Base-by-base conservation (phyloP, 148 eudicot genomes). In the Cornus suecica region DNA sequence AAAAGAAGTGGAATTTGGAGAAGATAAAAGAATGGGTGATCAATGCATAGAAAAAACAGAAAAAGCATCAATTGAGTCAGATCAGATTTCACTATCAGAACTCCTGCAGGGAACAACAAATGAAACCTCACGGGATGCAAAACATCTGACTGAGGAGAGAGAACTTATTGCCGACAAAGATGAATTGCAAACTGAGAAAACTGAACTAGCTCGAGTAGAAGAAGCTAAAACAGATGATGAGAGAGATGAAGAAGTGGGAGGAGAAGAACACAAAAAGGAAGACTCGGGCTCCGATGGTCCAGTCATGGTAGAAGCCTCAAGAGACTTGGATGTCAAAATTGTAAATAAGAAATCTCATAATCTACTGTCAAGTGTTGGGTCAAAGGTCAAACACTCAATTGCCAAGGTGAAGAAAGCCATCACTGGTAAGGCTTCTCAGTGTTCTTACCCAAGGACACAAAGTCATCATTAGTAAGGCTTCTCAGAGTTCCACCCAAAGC, bases 381-480 rank as follows among this genome's bases (percentile, higher is more conserved):
- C 96, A 48, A 91, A 87, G 80, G 84, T 89, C 79, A 91, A 91
- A 70, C 88, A 89, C 74, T 91, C 93, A 34, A 82, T 91, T 68
- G 85, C 93, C 60, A 91, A 91, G 85, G 91, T 91, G 71, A 91
- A 89, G 80, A 91, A 89, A 76, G 93, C 80, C 71, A 86, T 91
- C 51, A 82, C 88, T 24, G 90, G 93, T 68, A 86, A 90, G 71
- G 83, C 93, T 66, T 71, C 88, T 65, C 86, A 81, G 51, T 79
- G 42, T 37, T 37, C 42, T 37, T 10, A 37, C 42, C 42, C 42
- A 37, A 37, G 8, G 42, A 37, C 42, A 37, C 8, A 91, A 89
- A 76, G 93, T 80, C 71, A 84, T 91, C 51, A 82, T 86, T 24
- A 89, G 93, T 68, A 86, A 90, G 71, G 83, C 93, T 66, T 71